Percentiles rank a stretch among this genome's conserved stretches.
Conservation (phyloP, 345 rosid species). For the Turritis glabra region DNA sequence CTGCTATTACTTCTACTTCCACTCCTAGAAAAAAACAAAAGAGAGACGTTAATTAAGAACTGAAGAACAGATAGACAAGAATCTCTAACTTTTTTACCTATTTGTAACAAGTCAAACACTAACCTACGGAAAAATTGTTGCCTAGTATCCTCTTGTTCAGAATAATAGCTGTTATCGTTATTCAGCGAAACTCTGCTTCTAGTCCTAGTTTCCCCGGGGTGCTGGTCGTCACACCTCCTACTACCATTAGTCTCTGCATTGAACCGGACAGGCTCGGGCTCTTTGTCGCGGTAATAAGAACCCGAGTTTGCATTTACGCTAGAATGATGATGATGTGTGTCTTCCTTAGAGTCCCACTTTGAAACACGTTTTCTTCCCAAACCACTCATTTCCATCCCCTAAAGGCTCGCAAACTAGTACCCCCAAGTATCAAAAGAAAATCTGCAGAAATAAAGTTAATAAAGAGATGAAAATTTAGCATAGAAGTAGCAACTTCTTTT, state of each 20-base stretch:
- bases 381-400: slow-evolving; percentile 55
- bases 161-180: slow-evolving; percentile 41
- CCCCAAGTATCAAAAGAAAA: not conserved
- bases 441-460: not conserved
- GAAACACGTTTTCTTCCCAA: slow-evolving; percentile 59
- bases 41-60: slow-evolving; percentile 8
- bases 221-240: slow-evolving; percentile 49
- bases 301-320: slow-evolving; percentile 45
- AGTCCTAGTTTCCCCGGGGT: slow-evolving; percentile 46
- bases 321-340: slow-evolving; percentile 44
- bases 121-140: slow-evolving; percentile 38
- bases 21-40: slow-evolving; percentile 23
- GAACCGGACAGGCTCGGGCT: slow-evolving; percentile 47
- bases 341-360: slow-evolving; percentile 80
- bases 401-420: not conserved
- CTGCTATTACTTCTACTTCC: slow-evolving; percentile 52
- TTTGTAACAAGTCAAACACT: slow-evolving; percentile 3
- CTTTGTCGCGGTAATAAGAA: slow-evolving; percentile 46
- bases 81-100: not conserved
- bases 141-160: slow-evolving; percentile 29
- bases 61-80: not conserved
- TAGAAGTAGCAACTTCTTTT: no score
- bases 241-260: slow-evolving; percentile 45
- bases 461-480: not conserved
- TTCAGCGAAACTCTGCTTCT: slow-evolving; percentile 53